These are phyloP conservation scores for Tuber borchii DNA, from an alignment of 495 filamentous ascomycete species.

Conservation along the genomic window DNA sequence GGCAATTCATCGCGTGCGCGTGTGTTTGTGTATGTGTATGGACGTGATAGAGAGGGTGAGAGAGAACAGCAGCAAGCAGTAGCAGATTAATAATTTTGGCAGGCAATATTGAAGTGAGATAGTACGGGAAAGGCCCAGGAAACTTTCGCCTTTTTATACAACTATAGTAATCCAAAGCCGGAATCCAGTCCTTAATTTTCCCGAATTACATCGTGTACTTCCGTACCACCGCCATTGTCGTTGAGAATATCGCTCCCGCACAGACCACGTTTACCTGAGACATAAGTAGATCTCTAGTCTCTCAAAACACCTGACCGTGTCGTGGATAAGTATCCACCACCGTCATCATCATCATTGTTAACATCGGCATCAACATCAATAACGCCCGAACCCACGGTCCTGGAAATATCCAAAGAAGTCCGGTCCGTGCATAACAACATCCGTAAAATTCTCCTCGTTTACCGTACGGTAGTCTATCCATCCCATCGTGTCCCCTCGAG, in stretches of 20 bases:
- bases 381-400: background rate
- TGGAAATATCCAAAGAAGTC: background rate
- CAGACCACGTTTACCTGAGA: background rate
- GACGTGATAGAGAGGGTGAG: background rate
- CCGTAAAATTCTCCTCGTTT: background rate
- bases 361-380: background rate
- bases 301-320: background rate
- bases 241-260: background rate
- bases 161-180: background rate
- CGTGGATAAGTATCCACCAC: background rate
- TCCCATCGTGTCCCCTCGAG: background rate
- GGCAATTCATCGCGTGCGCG: background rate
- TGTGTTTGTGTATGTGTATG: background rate
- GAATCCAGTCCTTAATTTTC: slow-evolving; percentile 2
- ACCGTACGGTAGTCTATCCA: background rate
- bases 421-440: background rate
- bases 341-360: background rate
- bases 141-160: slow-evolving; percentile 3
- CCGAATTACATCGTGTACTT: background rate
- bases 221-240: background rate
- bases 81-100: background rate
- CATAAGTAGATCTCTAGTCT: background rate
- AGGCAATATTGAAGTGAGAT: background rate
- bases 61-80: background rate
- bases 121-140: background rate